phyloP scores from a whole-genome alignment of 1,284 basidiomycete species.

The Entoloma clypeatum region DNA sequence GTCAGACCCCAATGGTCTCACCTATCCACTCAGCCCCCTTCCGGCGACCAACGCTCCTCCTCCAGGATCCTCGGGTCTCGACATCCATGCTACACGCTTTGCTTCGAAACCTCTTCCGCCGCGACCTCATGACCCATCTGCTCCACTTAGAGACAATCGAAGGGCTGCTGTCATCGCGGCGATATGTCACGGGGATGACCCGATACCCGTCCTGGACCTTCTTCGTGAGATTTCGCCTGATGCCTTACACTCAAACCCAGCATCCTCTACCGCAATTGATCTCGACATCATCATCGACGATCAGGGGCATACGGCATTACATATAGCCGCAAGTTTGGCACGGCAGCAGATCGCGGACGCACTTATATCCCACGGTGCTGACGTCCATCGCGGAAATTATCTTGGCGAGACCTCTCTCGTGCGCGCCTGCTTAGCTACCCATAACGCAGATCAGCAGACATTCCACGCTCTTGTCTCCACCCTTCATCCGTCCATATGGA shows the following conservation, averaged over 20 bases:
- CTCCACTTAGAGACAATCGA: slow-evolving; percentile 59
- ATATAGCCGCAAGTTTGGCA: slow-evolving; percentile 89
- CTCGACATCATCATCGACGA: slow-evolving; percentile 87
- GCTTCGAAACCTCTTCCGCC: slow-evolving; percentile 64
- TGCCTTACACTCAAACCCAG: slow-evolving; percentile 29
- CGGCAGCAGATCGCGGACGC: slow-evolving; percentile 65
- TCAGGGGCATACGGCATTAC: slow-evolving; percentile 91
- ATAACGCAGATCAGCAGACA: slow-evolving; percentile 77
- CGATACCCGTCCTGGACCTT: slow-evolving; percentile 55
- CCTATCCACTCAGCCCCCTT: slow-evolving; percentile 30
- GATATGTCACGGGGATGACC: slow-evolving; percentile 67
- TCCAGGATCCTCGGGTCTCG: slow-evolving; percentile 32
- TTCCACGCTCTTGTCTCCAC: slow-evolving; percentile 68
- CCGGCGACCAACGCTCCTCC: slow-evolving; percentile 33
- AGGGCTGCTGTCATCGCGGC: slow-evolving; percentile 57
- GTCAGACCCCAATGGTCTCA: slow-evolving; percentile 32
- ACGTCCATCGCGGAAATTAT: slow-evolving; percentile 87
- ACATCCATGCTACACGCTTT: slow-evolving; percentile 51
- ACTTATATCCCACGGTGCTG: slow-evolving; percentile 72
- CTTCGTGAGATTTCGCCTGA: slow-evolving; percentile 59
- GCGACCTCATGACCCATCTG: slow-evolving; percentile 51
- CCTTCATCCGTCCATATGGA: slow-evolving; percentile 76
- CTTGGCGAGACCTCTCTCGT: slow-evolving; percentile 95
- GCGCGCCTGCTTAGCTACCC: slow-evolving; percentile 86
- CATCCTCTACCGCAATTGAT: slow-evolving; percentile 42